These are phyloP conservation scores for Panicum hallii DNA, from an alignment of 202 grass and related monocot genomes.

Conservation along the genomic window DNA sequence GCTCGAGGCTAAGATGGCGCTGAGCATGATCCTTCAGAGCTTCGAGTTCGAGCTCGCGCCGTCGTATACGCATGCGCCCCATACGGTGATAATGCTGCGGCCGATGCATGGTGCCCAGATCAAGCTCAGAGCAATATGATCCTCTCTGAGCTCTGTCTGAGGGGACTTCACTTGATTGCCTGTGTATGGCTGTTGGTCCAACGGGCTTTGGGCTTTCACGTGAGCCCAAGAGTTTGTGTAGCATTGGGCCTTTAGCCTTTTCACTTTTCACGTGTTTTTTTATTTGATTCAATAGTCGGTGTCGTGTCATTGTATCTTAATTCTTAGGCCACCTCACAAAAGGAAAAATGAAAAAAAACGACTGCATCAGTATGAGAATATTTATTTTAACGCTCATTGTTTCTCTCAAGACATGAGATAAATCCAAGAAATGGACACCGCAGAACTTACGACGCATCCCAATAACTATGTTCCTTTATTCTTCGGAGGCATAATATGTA, in stretches of 20 bases:
- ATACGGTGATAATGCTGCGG: conserved; percentile 42
- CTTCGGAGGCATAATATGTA: too few relatives aligned
- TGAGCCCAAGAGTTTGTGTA: background rate
- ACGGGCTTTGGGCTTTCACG: background rate
- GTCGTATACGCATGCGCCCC: conserved; percentile 58
- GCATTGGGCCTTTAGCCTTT: background rate
- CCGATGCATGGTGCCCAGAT: conserved; percentile 52
- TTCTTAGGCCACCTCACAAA: background rate
- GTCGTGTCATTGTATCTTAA: background rate
- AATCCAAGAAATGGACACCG: background rate
- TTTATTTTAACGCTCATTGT: too few relatives aligned
- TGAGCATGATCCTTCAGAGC: conserved; percentile 54
- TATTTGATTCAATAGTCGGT: background rate
- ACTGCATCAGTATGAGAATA: background rate
- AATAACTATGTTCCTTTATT: too few relatives aligned
- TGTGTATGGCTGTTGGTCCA: background rate
- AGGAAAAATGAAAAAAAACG: background rate
- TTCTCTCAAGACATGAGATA: background rate
- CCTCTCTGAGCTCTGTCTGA: too few relatives aligned
- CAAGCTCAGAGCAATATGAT: conserved; percentile 49
- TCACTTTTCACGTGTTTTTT: background rate
- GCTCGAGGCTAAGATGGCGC: conserved; percentile 58
- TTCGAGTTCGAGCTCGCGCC: conserved; percentile 62
- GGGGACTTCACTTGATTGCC: background rate
- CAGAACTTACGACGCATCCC: background rate